Base-by-base conservation (phyloP, 2,329 filamentous ascomycete species). In the Venturia aucupariae region DNA sequence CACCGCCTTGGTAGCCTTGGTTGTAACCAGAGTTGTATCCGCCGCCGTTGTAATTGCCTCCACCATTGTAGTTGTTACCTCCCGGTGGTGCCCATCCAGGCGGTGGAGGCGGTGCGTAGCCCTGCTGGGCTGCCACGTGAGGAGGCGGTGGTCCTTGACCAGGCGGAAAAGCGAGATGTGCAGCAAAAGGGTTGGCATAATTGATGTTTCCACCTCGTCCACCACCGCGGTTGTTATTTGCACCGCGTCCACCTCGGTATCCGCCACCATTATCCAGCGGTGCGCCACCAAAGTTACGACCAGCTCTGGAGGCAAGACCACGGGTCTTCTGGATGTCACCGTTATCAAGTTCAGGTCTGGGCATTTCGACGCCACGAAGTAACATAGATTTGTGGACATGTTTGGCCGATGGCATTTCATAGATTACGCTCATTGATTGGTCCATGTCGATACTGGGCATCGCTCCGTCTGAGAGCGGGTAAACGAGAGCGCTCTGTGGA, bases 341-440 rank as follows among this genome's bases (percentile, higher is more conserved):
- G 41, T 84, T 82, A 65, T 90, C 89, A 0, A 99, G 83, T 11
- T 86, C 88, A 1, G 90, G 85, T 1, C 82, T 77, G 4, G 89
- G 85, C 65, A 92, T 82, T 70, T 88, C 86, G 46, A 92, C 86
- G 15, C 94, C 94, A 2, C 91, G 87, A 42, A 99, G 82, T 17
- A 99, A 83, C 89, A 96, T 95, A 6, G 92, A 97, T 74, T 97
- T 97, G 77, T 99, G 94, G 4, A 85, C 79, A 70, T 90, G 84
- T 11, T 80, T 81, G 22, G 85, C 85, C 48, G 82, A 80, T 0
- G 93, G 92, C 77, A 97, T 89, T 55, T 91, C 86, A 73, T 95
- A 99, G 71, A 90, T 80, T 13, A 97, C 92, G 72, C 90, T 92
- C 68, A 97, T 84, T 38, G 91, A 94, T 65, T 88, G 86, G 75